A percentile compares a stretch with the other conserved stretches of the same genome.
These are phyloP conservation scores for Agastache rugosa DNA, from an alignment of 257 asterid genomes.

Conservation along the genomic window DNA sequence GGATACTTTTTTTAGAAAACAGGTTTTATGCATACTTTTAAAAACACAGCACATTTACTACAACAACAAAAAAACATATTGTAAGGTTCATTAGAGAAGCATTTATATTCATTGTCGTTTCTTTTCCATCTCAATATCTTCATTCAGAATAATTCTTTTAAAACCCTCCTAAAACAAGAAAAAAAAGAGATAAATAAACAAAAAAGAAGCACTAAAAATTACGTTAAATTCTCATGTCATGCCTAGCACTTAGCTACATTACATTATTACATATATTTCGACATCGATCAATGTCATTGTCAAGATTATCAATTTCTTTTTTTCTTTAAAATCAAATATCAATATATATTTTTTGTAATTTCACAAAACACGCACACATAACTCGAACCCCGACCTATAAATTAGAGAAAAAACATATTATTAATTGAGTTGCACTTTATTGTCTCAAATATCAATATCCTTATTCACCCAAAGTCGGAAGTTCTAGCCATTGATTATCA, in stretches of 20 bases:
- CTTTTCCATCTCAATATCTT: not conserved
- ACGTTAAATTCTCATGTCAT: not conserved
- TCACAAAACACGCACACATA: too few species aligned
- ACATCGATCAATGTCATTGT: conserved; percentile 2
- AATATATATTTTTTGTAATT: too few species aligned
- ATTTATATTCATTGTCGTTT: too few species aligned
- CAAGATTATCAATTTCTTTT: not conserved
- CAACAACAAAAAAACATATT: too few species aligned
- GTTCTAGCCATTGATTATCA: not conserved
- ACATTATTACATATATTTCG: not conserved
- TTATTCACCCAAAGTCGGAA: not conserved
- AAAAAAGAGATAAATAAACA: not conserved
- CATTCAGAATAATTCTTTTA: not conserved
- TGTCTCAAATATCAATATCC: too few species aligned
- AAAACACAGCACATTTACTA: too few species aligned
- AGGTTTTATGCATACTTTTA: too few species aligned
- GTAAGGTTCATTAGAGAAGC: too few species aligned
- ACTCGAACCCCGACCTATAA: too few species aligned
- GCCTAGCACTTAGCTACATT: conserved; percentile 1
- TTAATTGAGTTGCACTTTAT: too few species aligned
- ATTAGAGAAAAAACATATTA: too few species aligned
- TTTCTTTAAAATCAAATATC: not conserved
- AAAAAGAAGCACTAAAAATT: not conserved
- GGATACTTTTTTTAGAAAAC: too few species aligned
- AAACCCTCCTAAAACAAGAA: not conserved